Base-by-base conservation (phyloP, 169 alveolate genomes). In the Eimeria acervulina region DNA sequence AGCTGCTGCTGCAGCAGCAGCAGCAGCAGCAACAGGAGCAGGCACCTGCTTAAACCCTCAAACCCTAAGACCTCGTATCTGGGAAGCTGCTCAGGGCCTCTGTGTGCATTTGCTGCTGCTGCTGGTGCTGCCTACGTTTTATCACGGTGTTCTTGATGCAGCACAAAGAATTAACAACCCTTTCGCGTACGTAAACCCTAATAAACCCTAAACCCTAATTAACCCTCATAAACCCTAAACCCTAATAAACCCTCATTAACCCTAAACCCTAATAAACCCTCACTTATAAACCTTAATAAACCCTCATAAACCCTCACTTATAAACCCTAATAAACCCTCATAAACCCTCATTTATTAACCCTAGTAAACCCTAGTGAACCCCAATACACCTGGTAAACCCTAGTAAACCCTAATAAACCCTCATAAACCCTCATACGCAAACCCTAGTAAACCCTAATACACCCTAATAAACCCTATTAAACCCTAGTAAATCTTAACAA, bases 121-220 rank as follows among this genome's bases (percentile, higher is more conserved):
- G 51, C 55, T 93, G 12, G 87, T 80, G 76, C 70, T 93, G 28
- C 96, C 96, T 23, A 59, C 88, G 2, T 93, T 93, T 61, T 93
- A 93, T 61, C 96, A 93, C 74, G 93, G 96, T 91, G 44, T 93
- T 42, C 61, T 93, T 38, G 66, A 63, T 51, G 87, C 83, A 17
- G 96, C 96, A 3, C 93, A 93, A 36, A 78, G 90, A 0, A 93
- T 93, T 17, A 80, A 88, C 51, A 80, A 93, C 59, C 96, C 96
- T 28, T 93, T 93, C 74, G 96, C 88, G 96, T 93, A 61, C 59
- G 70, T 26, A 66, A 55, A 31, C 81, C 36, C 55, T 26, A 59
- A 59, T 5, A 38, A 36, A 38, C 94, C 38, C 81, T 52, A 23
- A 28, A 33, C 55, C 55, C 61, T 36, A 42, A n/a, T n/a, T n/a